A percentile compares a stretch with the other conserved stretches of the same genome.
phyloP scores from a whole-genome alignment of 1,284 basidiomycete genomes.

The Wallemia mellicola region DNA sequence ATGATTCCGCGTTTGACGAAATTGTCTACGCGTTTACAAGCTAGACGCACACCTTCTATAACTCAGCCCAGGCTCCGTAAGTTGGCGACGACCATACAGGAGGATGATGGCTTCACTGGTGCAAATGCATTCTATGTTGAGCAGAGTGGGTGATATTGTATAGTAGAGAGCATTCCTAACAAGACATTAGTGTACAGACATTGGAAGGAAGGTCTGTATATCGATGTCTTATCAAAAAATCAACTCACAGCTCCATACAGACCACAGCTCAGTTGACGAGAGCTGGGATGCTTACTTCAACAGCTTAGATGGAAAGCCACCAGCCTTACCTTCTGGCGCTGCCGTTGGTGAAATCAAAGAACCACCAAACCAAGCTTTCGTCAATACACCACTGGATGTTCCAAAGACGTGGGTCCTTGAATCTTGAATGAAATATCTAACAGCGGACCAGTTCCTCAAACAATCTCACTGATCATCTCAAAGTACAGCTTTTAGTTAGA shows the following conservation, averaged over 20 bases:
- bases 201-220: neutral
- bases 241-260: neutral
- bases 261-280: conserved; percentile 69
- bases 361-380: conserved; percentile 39
- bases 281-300: conserved; percentile 89
- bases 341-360: conserved; percentile 26
- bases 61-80: neutral
- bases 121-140: neutral
- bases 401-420: neutral
- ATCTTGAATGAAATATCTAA: too few species aligned
- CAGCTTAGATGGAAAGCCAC: conserved; percentile 65
- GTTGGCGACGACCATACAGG: neutral
- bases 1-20: neutral
- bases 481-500: conserved; percentile 82
- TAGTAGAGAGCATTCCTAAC: neutral
- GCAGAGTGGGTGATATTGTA: neutral
- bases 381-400: conserved; percentile 21
- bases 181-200: neutral
- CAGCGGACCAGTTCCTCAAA: conserved; percentile 24
- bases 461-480: conserved; percentile 76
- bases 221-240: neutral
- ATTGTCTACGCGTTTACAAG: conserved; percentile 1
- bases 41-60: neutral
- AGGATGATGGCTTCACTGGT: neutral
- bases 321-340: conserved; percentile 62